A percentile compares a stretch with the other conserved stretches of the same genome.
phyloP scores from a whole-genome alignment of 2,329 filamentous ascomycete species.

The Colletotrichum viniferum region DNA sequence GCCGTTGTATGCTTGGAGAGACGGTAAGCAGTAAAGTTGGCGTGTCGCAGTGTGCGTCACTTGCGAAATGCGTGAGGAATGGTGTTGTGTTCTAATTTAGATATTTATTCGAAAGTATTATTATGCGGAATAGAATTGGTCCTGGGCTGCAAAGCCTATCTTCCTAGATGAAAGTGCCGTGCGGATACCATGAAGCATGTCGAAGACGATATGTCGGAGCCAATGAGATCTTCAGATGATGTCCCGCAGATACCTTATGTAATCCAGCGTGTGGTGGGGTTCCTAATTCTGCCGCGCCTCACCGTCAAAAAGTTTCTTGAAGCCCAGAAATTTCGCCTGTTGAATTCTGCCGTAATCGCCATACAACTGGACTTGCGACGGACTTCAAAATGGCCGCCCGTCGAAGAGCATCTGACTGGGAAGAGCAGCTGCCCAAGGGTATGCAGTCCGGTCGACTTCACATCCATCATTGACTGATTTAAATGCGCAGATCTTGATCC shows the following conservation, averaged over 20 bases:
- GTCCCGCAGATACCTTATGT: background rate
- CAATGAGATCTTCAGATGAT: background rate
- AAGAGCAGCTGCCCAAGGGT: slow-evolving; percentile 22
- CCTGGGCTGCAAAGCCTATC: background rate
- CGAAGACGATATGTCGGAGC: background rate
- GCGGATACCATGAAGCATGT: background rate
- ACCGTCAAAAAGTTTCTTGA: slow-evolving; percentile 25
- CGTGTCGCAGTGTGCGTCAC: background rate
- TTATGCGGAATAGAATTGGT: background rate
- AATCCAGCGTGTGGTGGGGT: background rate
- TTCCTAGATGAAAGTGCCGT: background rate
- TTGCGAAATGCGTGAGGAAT: background rate
- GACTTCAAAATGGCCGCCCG: slow-evolving; percentile 1
- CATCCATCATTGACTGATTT: background rate
- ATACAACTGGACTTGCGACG: background rate
- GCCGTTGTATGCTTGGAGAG: slow-evolving; percentile 28
- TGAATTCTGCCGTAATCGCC: background rate
- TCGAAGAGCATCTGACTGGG: slow-evolving; percentile 17
- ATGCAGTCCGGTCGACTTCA: background rate
- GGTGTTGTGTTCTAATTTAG: background rate
- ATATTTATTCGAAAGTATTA: background rate
- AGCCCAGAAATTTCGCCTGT: slow-evolving; percentile 22
- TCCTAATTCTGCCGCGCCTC: slow-evolving; percentile 18
- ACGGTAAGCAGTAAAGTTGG: background rate
- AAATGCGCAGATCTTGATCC: slow-evolving; percentile 19